A percentile compares a stretch with the other conserved stretches of the same genome.
These are phyloP conservation scores for Henckelia pumila DNA, from an alignment of 257 asterid genomes.

Conservation along the genomic window DNA sequence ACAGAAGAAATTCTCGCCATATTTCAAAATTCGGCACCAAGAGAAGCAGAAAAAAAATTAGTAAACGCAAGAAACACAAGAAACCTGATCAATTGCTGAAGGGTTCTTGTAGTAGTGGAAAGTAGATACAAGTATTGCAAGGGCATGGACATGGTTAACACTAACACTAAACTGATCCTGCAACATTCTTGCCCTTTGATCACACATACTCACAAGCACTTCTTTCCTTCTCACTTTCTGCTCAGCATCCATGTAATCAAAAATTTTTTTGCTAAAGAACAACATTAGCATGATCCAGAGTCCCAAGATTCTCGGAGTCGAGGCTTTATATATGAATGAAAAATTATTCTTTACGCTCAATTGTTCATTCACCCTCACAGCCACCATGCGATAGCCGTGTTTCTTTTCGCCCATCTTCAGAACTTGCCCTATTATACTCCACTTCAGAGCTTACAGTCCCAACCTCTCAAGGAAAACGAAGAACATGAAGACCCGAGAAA, in stretches of 20 bases:
- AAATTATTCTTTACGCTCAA: conserved; percentile 48
- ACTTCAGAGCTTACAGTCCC: conserved; percentile 22
- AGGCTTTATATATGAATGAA: conserved; percentile 31
- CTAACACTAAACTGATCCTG: conserved; percentile 95
- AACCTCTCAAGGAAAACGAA: conserved; percentile 23
- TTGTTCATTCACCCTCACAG: conserved; percentile 53
- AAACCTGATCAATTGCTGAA: conserved; percentile 92
- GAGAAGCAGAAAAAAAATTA: conserved; percentile 5
- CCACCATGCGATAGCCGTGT: conserved; percentile 60
- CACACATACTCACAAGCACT: conserved; percentile 79
- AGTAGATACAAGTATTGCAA: conserved; percentile 87
- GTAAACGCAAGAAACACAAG: not conserved
- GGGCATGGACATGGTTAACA: conserved; percentile 94
- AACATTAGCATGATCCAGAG: conserved; percentile 41
- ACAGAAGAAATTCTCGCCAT: not conserved
- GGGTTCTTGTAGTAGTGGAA: conserved; percentile 83
- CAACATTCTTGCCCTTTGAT: conserved; percentile 91
- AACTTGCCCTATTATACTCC: conserved; percentile 14
- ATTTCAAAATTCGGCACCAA: conserved; percentile 10
- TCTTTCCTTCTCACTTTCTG: conserved; percentile 67
- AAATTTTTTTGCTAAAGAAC: conserved; percentile 31
- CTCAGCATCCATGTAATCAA: conserved; percentile 41
- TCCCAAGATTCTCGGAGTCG: conserved; percentile 40
- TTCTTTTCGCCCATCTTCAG: conserved; percentile 55
- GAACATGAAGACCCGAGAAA: conserved; percentile 22